These are phyloP conservation scores for Hypoxylon sp. DNA, from an alignment of 2,329 filamentous ascomycete species.

Conservation along the genomic window DNA sequence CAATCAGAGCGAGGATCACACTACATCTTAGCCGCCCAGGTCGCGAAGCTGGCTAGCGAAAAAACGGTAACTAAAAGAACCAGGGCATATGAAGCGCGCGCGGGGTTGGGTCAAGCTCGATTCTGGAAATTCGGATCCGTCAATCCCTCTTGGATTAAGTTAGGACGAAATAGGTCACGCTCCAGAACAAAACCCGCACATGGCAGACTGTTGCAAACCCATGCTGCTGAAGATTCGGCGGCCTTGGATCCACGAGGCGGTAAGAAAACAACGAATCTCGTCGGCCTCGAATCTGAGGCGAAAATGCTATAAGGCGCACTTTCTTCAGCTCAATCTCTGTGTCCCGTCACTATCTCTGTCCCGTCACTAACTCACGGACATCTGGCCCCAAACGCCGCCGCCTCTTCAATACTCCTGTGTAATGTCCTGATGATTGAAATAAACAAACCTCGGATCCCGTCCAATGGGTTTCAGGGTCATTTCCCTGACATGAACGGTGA, in stretches of 20 bases:
- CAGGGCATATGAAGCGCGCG: slow-evolving; percentile 42
- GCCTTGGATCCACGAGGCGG: slow-evolving; percentile 20
- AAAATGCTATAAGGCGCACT: slow-evolving; percentile 1
- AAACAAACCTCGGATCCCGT: slow-evolving; percentile 1
- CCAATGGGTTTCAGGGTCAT: background rate
- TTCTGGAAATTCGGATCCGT: slow-evolving; percentile 32
- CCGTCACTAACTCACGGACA: background rate
- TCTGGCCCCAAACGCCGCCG: slow-evolving; percentile 2
- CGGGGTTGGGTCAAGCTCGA: slow-evolving; percentile 39
- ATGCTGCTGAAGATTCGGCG: slow-evolving; percentile 10
- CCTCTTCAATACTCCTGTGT: slow-evolving; percentile 4
- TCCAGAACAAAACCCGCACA: slow-evolving; percentile 20
- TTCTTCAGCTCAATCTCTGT: slow-evolving; percentile 11
- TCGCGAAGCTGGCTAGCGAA: slow-evolving; percentile 36
- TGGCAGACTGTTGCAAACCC: slow-evolving; percentile 15
- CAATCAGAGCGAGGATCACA: slow-evolving; percentile 52
- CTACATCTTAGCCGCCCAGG: slow-evolving; percentile 48
- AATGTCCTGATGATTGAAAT: slow-evolving; percentile 4
- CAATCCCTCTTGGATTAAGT: slow-evolving; percentile 8
- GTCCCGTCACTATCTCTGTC: background rate
- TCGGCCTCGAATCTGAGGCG: slow-evolving; percentile 2
- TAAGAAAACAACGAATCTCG: slow-evolving; percentile 12
- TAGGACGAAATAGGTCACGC: background rate
- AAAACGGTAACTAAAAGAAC: slow-evolving; percentile 37
- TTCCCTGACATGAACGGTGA: slow-evolving; percentile 16